Evolutionary conservation across 1,139 yeast species (phyloP).

Genomic region (Yamadazyma sp.): DNA sequence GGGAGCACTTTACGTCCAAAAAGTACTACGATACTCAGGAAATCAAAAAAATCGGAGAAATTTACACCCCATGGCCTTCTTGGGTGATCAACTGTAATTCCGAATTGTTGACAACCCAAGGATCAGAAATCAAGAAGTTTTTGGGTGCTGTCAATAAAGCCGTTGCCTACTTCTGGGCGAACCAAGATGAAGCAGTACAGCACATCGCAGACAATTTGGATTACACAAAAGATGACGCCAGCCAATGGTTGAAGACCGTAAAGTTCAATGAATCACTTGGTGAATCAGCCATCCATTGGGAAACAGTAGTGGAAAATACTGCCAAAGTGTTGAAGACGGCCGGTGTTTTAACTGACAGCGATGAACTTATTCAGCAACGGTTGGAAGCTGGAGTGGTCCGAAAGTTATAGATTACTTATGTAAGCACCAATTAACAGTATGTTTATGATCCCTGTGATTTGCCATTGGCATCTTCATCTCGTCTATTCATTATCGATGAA

Average conservation of each 20-base stretch:
- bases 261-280: slow-evolving; percentile 54
- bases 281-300: slow-evolving; percentile 45
- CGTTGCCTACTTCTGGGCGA: slow-evolving; percentile 56
- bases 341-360: slow-evolving; percentile 50
- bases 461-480: neutral
- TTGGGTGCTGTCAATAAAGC: slow-evolving; percentile 63
- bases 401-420: neutral
- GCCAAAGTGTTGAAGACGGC: slow-evolving; percentile 59
- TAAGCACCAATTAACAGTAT: neutral
- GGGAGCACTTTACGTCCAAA: slow-evolving; percentile 92
- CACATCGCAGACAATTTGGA: slow-evolving; percentile 69
- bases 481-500: neutral
- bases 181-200: slow-evolving; percentile 65
- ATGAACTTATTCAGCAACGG: slow-evolving; percentile 29
- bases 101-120: slow-evolving; percentile 25
- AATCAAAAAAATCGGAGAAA: slow-evolving; percentile 80
- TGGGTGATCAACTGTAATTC: slow-evolving; percentile 72
- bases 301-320: slow-evolving; percentile 44
- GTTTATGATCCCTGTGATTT: neutral
- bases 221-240: slow-evolving; percentile 74
- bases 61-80: slow-evolving; percentile 95
- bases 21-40: slow-evolving; percentile 78
- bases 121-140: slow-evolving; percentile 33
- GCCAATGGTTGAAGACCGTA: slow-evolving; percentile 78
- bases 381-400: slow-evolving; percentile 27